Conservation (phyloP, 768 basidiomycete species). For the Clitopilus passeckerianus region DNA sequence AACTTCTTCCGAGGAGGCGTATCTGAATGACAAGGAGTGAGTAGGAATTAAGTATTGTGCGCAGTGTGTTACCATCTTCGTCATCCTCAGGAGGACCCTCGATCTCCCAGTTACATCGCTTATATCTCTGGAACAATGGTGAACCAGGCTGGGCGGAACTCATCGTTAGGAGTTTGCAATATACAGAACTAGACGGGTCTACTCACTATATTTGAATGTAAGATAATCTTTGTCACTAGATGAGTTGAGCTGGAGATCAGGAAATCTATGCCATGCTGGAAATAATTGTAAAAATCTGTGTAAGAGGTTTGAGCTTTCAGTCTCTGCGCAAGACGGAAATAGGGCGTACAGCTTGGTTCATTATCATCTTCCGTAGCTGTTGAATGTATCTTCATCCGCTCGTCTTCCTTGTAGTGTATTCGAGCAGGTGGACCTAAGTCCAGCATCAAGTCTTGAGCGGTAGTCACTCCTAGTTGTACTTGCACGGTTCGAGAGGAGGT, state of each 20-base stretch:
- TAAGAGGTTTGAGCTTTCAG: slow-evolving; percentile 1
- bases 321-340: neutral
- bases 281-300: slow-evolving; percentile 89
- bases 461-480: slow-evolving; percentile 68
- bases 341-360: slow-evolving; percentile 42
- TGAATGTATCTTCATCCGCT: slow-evolving; percentile 81
- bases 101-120: slow-evolving; percentile 89
- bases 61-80: slow-evolving; percentile 56
- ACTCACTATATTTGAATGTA: slow-evolving; percentile 81
- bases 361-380: slow-evolving; percentile 42
- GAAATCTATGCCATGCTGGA: slow-evolving; percentile 87
- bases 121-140: slow-evolving; percentile 85
- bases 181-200: slow-evolving; percentile 16
- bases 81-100: slow-evolving; percentile 78
- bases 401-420: slow-evolving; percentile 84
- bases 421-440: slow-evolving; percentile 78
- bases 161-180: neutral
- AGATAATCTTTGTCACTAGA: slow-evolving; percentile 75
- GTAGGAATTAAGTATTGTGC: slow-evolving; percentile 1
- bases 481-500: slow-evolving; percentile 45
- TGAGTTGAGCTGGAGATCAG: slow-evolving; percentile 71
- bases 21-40: slow-evolving; percentile 33
- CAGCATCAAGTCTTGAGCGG: slow-evolving; percentile 73
- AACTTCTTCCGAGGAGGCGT: slow-evolving; percentile 72
- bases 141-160: slow-evolving; percentile 64